These are phyloP conservation scores for Alternaria postmessia DNA, from an alignment of 2,329 filamentous ascomycete species.

Conservation along the genomic window DNA sequence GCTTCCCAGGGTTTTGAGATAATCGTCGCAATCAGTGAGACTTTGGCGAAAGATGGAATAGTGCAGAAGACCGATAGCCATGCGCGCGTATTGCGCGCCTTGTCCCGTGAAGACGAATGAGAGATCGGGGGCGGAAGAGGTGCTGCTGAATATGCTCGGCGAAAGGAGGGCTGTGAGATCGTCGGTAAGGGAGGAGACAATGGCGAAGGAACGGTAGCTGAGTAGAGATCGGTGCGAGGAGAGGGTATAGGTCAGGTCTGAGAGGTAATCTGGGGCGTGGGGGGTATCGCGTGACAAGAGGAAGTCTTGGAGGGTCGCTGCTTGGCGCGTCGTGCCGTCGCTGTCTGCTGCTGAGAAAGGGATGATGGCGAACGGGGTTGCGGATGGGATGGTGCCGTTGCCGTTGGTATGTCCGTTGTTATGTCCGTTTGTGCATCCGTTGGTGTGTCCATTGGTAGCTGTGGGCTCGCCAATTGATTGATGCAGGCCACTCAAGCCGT, in stretches of 20 bases:
- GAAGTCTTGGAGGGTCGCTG: constrained; percentile 4
- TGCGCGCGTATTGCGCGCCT: constrained; percentile 38
- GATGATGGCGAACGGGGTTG: constrained; percentile 11
- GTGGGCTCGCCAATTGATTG: not conserved
- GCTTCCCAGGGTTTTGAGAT: not conserved
- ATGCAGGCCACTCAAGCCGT: not conserved
- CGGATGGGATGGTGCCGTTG: not conserved
- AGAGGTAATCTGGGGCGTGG: not conserved
- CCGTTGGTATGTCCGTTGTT: constrained; percentile 5
- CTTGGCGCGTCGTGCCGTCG: constrained; percentile 12
- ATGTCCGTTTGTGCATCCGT: not conserved
- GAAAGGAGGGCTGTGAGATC: constrained; percentile 6
- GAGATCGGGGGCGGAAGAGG: not conserved
- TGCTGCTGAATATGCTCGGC: constrained; percentile 4
- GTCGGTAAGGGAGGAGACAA: constrained; percentile 8
- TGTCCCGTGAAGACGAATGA: constrained; percentile 43
- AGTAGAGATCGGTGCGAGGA: constrained; percentile 27
- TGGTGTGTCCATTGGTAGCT: not conserved
- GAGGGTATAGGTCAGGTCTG: constrained; percentile 36
- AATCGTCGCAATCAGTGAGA: constrained; percentile 3
- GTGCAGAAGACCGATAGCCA: constrained; percentile 30
- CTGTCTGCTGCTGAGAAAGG: constrained; percentile 35
- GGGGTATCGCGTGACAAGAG: not conserved
- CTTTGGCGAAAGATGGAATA: constrained; percentile 15
- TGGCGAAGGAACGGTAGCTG: constrained; percentile 17